phyloP scores from a whole-genome alignment of 306 rosid genomes.

The Quercus cerris region DNA sequence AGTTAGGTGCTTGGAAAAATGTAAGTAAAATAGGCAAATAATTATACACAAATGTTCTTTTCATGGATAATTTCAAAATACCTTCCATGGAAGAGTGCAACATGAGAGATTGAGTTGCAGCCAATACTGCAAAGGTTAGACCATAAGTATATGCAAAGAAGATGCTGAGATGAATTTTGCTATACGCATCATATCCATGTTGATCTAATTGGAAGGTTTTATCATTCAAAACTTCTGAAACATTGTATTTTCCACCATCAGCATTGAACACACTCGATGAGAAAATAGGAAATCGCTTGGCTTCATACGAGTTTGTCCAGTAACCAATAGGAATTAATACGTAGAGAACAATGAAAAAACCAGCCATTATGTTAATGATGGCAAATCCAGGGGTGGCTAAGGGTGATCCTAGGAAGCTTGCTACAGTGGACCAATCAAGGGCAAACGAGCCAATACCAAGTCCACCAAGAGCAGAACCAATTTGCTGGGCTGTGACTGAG shows the following conservation, averaged over 20 bases:
- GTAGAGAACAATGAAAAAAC: constrained; percentile 45
- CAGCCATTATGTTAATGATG: constrained; percentile 46
- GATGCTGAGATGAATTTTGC: constrained; percentile 68
- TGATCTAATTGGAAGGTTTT: constrained; percentile 45
- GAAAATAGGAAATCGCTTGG: constrained; percentile 70
- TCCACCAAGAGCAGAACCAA: constrained; percentile 70
- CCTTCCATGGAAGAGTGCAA: constrained; percentile 84
- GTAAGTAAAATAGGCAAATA: background rate
- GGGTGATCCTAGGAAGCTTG: constrained; percentile 70
- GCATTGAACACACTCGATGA: constrained; percentile 59
- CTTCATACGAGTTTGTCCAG: constrained; percentile 63
- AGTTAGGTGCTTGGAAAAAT: background rate
- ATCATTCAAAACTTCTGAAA: constrained; percentile 42
- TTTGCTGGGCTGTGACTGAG: constrained; percentile 77
- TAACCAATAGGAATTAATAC: constrained; percentile 56
- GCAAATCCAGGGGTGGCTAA: constrained; percentile 71
- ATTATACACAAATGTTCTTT: background rate
- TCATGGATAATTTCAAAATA: constrained; percentile 9
- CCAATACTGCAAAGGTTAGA: constrained; percentile 62
- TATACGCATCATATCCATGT: constrained; percentile 46
- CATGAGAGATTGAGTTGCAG: constrained; percentile 77
- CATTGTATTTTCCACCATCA: constrained; percentile 49
- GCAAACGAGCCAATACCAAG: constrained; percentile 81
- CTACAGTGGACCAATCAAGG: constrained; percentile 80
- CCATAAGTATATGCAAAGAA: constrained; percentile 68